Percentiles rank a stretch among this genome's conserved stretches.
Evolutionary conservation across 2,329 filamentous ascomycete species (phyloP).

Genomic region (Dichotomopilus funicola): DNA sequence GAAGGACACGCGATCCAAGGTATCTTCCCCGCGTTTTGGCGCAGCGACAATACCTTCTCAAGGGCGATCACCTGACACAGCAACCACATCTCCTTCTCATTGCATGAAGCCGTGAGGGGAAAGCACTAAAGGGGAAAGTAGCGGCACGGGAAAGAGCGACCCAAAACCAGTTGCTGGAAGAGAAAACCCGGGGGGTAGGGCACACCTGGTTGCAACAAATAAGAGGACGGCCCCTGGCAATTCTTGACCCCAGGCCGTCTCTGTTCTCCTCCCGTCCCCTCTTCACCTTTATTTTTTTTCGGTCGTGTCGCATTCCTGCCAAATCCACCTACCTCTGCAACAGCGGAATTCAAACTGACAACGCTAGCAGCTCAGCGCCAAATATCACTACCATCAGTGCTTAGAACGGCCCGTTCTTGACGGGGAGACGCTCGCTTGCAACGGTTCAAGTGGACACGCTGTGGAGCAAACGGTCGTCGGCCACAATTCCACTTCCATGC

Average conservation of each 20-base stretch:
- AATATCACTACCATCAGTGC: conserved; percentile 3
- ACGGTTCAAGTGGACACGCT: conserved; percentile 6
- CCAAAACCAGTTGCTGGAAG: not conserved
- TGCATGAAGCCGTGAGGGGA: conserved; percentile 11
- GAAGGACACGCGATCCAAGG: not conserved
- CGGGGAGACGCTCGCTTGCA: conserved; percentile 8
- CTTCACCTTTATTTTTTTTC: not conserved
- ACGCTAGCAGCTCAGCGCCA: not conserved
- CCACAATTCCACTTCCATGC: conserved; percentile 2
- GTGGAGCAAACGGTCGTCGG: conserved; percentile 5
- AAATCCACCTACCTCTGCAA: not conserved
- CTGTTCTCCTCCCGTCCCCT: not conserved
- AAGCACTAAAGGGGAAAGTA: conserved; percentile 6
- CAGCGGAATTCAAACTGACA: not conserved
- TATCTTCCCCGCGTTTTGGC: not conserved
- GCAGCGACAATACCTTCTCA: not conserved
- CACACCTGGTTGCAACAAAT: conserved; percentile 8
- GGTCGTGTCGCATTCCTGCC: not conserved
- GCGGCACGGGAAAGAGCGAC: conserved; percentile 1
- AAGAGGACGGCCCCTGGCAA: conserved; percentile 1
- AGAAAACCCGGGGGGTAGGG: not conserved
- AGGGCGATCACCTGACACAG: not conserved
- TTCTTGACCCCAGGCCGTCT: not conserved
- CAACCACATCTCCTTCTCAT: not conserved
- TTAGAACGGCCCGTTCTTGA: conserved; percentile 5